These are phyloP conservation scores for Sporothrix pallida DNA, from an alignment of 2,329 filamentous ascomycete species.

Conservation along the genomic window DNA sequence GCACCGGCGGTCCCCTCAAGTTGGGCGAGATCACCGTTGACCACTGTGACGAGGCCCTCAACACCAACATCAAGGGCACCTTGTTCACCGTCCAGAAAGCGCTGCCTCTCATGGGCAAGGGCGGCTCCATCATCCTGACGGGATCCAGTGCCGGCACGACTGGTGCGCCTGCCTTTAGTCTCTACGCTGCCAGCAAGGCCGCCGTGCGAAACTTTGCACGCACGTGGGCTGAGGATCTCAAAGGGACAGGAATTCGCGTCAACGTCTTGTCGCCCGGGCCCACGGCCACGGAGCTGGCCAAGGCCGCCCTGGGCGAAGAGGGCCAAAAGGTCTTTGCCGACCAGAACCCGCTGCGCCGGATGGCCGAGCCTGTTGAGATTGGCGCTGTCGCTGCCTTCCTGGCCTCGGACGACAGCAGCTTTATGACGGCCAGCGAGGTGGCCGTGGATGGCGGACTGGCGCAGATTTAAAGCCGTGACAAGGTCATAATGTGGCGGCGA, in stretches of 20 bases:
- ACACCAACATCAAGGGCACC: constrained; percentile 72
- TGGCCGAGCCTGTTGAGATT: constrained; percentile 34
- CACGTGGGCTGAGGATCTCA: constrained; percentile 32
- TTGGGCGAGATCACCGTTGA: constrained; percentile 60
- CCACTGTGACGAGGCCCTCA: constrained; percentile 62
- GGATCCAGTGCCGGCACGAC: constrained; percentile 36
- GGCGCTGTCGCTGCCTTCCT: constrained; percentile 34
- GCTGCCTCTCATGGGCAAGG: constrained; percentile 34
- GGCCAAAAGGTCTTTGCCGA: constrained; percentile 30
- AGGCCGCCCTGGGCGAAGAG: constrained; percentile 31
- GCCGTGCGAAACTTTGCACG: constrained; percentile 35
- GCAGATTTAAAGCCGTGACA: constrained; percentile 17
- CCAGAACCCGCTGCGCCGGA: constrained; percentile 32
- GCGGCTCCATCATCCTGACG: constrained; percentile 34
- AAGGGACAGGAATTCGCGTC: constrained; percentile 33
- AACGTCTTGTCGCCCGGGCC: constrained; percentile 35
- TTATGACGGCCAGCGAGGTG: constrained; percentile 36
- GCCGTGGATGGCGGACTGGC: constrained; percentile 35
- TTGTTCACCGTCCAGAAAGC: constrained; percentile 50
- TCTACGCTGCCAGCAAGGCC: constrained; percentile 35
- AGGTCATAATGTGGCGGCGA: too few relatives aligned
- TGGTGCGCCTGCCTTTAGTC: constrained; percentile 27
- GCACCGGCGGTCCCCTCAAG: constrained; percentile 65
- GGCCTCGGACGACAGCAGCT: constrained; percentile 36
- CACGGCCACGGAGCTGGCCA: constrained; percentile 35